Base-by-base conservation (phyloP, 306 rosid genomes). In the Pachyrhizus erosus region DNA sequence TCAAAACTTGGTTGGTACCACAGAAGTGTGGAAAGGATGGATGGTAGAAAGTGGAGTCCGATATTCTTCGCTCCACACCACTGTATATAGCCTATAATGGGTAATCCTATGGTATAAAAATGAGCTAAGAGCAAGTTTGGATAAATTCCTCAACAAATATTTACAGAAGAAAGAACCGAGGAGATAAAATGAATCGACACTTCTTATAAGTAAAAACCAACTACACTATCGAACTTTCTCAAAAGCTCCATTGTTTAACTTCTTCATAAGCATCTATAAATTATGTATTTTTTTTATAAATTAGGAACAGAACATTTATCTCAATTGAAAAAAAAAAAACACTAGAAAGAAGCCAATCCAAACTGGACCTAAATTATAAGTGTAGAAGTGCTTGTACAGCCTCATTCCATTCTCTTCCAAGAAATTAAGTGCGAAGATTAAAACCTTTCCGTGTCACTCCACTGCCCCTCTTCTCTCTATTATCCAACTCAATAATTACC, bases 21-120 rank as follows among this genome's bases (percentile, higher is more conserved):
- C 33, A 49, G 37, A 37, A 79, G 27, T 2, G 40, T 23, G 61
- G 61, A 64, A 64, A 31, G 24, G 51, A 67, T 0, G 1, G 51
- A 13, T 77, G 62, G 60, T 64, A 46, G 65, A 65, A 12, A 64
- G 46, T 20, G 9, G 20, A 43, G 48, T 7, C 15, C 34, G 46
- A 64, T 29, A 61, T 46, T 42, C 34, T 43, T 18, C 48, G 29
- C 45, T 64, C 69, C 69, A 66, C 3, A 6, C 18, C 49, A 9
- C 29, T 24, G 21, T 21, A 15, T 21, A 65, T 66, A 40, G 23
- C 42, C 55, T 8, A 75, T 75, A 15, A 14, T 42, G 26, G 2
- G 48, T 52, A 52, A 68, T 21, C 74, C 54, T 52, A 15, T 51
- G 29, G 51, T 21, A 67, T 54, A 29, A 79, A 68, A 67, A 18